Evolutionary conservation across 306 rosid species (phyloP).

Genomic region (Quercus cerris): DNA sequence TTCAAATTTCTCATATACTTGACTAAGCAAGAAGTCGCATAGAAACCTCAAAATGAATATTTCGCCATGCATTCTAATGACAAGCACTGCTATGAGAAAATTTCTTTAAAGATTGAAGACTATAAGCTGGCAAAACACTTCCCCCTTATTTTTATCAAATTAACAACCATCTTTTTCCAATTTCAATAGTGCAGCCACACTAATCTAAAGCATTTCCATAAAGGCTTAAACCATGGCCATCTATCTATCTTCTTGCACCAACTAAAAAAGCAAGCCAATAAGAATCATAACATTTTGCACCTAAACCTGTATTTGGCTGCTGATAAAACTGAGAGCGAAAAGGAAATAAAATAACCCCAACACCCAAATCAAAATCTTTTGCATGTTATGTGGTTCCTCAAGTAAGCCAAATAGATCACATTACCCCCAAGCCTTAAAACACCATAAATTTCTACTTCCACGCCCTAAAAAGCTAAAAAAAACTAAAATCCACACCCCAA

Average conservation of each 20-base stretch:
- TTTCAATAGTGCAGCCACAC: neutral
- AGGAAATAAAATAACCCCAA: neutral
- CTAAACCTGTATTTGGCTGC: neutral
- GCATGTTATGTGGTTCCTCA: neutral
- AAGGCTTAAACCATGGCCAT: neutral
- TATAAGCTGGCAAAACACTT: neutral
- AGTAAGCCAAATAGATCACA: conserved; percentile 16
- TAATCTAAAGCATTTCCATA: neutral
- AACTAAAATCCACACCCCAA: conserved; percentile 5
- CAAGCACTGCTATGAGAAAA: neutral
- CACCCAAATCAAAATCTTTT: neutral
- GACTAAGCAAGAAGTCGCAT: conserved; percentile 7
- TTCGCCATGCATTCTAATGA: conserved; percentile 5
- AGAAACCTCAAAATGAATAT: conserved; percentile 5
- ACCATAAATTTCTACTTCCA: conserved; percentile 16
- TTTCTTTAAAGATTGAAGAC: neutral
- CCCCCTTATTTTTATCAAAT: neutral
- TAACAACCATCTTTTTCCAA: neutral
- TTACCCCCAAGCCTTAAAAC: neutral
- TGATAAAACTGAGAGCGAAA: neutral
- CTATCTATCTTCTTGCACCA: neutral
- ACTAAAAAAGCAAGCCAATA: neutral
- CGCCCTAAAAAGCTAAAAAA: neutral
- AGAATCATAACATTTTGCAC: neutral
- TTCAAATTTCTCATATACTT: neutral